A percentile compares a stretch with the other conserved stretches of the same genome.
These are phyloP conservation scores for Fusarium cyanostomum DNA, from an alignment of 2,329 filamentous ascomycete genomes.

Conservation along the genomic window DNA sequence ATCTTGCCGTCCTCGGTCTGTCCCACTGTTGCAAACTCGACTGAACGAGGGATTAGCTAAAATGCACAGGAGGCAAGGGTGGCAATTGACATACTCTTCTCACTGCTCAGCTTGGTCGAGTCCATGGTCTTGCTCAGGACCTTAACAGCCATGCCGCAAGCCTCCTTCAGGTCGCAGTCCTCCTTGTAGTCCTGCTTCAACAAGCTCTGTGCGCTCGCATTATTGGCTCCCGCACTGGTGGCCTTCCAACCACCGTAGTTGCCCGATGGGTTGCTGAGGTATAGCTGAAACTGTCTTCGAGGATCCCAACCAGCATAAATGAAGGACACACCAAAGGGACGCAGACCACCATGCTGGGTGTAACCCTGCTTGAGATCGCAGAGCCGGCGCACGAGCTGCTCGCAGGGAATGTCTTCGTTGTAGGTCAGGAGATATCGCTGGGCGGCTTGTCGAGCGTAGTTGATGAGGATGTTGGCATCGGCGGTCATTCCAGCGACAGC, in stretches of 20 bases:
- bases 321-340: slow-evolving; percentile 98
- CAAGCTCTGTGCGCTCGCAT: slow-evolving; percentile 94
- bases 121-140: slow-evolving; percentile 99
- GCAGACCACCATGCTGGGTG: slow-evolving; percentile 97
- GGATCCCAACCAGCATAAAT: slow-evolving; percentile 99
- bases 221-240: slow-evolving; percentile 97
- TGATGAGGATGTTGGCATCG: slow-evolving; percentile 99
- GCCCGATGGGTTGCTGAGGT: slow-evolving; percentile 97
- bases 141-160: slow-evolving; percentile 97
- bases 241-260: slow-evolving; percentile 99
- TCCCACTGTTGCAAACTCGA: slow-evolving; percentile 98
- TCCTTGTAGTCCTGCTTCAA: slow-evolving; percentile 99
- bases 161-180: slow-evolving; percentile 94
- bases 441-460: slow-evolving; percentile 96
- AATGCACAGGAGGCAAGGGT: neutral
- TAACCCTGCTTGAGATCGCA: slow-evolving; percentile 99
- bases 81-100: slow-evolving; percentile 80
- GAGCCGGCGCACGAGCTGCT: slow-evolving; percentile 94
- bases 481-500: slow-evolving; percentile 99
- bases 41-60: slow-evolving; percentile 56
- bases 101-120: slow-evolving; percentile 96
- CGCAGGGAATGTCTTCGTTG: slow-evolving; percentile 99
- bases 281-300: slow-evolving; percentile 96
- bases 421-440: slow-evolving; percentile 98
- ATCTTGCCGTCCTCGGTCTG: slow-evolving; percentile 95